Conservation (phyloP, 108 stramenopile species). For the Skeletonema grethae region DNA sequence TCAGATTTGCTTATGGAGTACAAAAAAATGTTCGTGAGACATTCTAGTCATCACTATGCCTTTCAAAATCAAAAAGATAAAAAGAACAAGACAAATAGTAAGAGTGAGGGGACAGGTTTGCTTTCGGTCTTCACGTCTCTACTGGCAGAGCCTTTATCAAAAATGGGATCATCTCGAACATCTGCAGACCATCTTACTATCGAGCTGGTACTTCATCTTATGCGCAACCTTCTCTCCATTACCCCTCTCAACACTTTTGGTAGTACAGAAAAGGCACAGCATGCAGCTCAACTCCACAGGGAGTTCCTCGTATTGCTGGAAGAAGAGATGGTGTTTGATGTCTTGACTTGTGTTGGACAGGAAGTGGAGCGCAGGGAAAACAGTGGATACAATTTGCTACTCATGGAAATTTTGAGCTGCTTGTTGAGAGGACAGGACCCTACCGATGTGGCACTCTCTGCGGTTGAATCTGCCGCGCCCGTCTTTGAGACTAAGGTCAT, state of each 20-base stretch:
- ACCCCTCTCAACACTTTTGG: slow-evolving; percentile 40
- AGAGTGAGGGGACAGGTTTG: slow-evolving; percentile 44
- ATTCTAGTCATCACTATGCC: slow-evolving; percentile 58
- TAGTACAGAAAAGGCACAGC: slow-evolving; percentile 42
- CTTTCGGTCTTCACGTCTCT: slow-evolving; percentile 82
- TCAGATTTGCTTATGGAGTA: slow-evolving; percentile 73
- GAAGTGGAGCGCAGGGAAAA: slow-evolving; percentile 82
- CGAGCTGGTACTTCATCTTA: slow-evolving; percentile 85
- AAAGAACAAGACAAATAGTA: slow-evolving; percentile 17
- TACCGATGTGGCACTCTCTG: slow-evolving; percentile 37
- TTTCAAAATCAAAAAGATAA: slow-evolving; percentile 23
- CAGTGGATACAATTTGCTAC: slow-evolving; percentile 78
- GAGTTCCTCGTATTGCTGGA: slow-evolving; percentile 75
- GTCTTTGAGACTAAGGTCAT: slow-evolving; percentile 16
- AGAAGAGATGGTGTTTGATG: slow-evolving; percentile 82
- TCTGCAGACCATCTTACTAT: slow-evolving; percentile 84
- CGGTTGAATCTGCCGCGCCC: slow-evolving; percentile 11
- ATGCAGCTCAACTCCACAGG: slow-evolving; percentile 57
- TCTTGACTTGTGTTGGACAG: slow-evolving; percentile 72
- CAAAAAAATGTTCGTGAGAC: slow-evolving; percentile 70
- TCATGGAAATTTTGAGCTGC: slow-evolving; percentile 86
- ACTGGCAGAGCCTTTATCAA: slow-evolving; percentile 79
- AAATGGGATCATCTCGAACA: slow-evolving; percentile 58
- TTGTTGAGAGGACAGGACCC: slow-evolving; percentile 67
- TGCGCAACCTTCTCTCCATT: slow-evolving; percentile 73